phyloP scores from a whole-genome alignment of 805 yeast genomes.

The Phaffomyces opuntiae region DNA sequence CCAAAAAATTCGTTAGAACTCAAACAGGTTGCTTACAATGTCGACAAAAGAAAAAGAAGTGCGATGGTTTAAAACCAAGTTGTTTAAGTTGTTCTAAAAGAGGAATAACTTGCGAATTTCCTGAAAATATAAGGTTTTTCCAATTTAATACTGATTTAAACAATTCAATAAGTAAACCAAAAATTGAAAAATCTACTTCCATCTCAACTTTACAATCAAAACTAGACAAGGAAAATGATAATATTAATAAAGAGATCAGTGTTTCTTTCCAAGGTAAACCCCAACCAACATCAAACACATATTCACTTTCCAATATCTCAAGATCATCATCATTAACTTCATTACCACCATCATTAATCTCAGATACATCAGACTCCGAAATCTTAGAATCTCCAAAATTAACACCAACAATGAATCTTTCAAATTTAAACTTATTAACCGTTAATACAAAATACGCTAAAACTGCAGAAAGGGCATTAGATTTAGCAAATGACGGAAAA shows the following conservation, averaged over 20 bases:
- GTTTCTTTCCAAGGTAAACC: neutral
- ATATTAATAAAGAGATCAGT: neutral
- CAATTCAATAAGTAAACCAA: neutral
- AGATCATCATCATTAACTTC: constrained; percentile 8
- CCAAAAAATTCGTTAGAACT: constrained; percentile 22
- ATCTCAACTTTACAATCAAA: too few relatives aligned
- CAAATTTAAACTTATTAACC: neutral
- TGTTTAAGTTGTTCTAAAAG: constrained; percentile 21
- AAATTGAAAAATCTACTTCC: neutral
- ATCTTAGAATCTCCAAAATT: neutral
- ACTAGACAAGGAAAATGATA: neutral
- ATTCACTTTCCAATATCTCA: neutral
- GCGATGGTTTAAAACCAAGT: constrained; percentile 22
- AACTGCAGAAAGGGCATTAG: constrained; percentile 13
- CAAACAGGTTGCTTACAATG: constrained; percentile 24
- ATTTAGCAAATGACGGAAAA: constrained; percentile 18
- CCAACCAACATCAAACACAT: too few relatives aligned
- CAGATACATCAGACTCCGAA: constrained; percentile 6
- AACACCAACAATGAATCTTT: neutral
- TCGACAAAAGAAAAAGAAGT: constrained; percentile 25
- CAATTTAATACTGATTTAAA: constrained; percentile 2
- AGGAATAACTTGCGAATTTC: constrained; percentile 19
- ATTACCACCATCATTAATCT: constrained; percentile 4
- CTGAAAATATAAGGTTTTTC: constrained; percentile 22
- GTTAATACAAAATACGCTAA: neutral